A percentile compares a stretch with the other conserved stretches of the same genome.
Evolutionary conservation across 2,329 filamentous ascomycete species (phyloP).

Genomic region (Monilinia laxa): DNA sequence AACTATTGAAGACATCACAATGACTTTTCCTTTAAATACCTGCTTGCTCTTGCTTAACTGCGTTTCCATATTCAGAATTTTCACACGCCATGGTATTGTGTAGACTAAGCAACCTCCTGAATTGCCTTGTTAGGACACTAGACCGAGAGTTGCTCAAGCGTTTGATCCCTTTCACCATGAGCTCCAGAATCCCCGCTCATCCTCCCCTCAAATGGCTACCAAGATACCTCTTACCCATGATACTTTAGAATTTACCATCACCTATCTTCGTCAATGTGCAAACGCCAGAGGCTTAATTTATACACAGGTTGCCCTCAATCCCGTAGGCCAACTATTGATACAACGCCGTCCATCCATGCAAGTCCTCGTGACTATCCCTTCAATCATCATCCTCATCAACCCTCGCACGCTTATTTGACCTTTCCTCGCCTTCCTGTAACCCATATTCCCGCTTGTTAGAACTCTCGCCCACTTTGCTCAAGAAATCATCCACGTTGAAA

Average conservation of each 20-base stretch:
- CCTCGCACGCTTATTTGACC: conserved; percentile 67
- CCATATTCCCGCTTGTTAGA: conserved; percentile 73
- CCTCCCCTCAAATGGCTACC: no score
- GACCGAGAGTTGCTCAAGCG: no score
- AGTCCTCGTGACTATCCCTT: background rate
- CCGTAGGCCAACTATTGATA: background rate
- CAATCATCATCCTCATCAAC: conserved; percentile 67
- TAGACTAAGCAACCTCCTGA: no score
- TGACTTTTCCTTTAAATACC: no score
- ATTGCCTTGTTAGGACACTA: no score
- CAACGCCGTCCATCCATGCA: background rate
- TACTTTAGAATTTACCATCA: background rate
- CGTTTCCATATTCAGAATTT: background rate
- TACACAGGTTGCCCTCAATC: background rate
- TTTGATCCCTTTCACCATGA: background rate
- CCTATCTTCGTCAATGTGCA: background rate
- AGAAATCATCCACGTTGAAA: conserved; percentile 92
- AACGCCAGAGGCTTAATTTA: background rate
- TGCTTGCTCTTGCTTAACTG: no score
- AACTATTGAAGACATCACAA: no score
- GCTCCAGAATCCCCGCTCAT: no score
- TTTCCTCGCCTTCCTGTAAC: conserved; percentile 63
- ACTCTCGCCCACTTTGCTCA: conserved; percentile 70
- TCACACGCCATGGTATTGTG: background rate
- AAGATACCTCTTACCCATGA: background rate